phyloP scores from a whole-genome alignment of 805 yeast genomes.

The Zygosaccharomyces kombuchaensis region DNA sequence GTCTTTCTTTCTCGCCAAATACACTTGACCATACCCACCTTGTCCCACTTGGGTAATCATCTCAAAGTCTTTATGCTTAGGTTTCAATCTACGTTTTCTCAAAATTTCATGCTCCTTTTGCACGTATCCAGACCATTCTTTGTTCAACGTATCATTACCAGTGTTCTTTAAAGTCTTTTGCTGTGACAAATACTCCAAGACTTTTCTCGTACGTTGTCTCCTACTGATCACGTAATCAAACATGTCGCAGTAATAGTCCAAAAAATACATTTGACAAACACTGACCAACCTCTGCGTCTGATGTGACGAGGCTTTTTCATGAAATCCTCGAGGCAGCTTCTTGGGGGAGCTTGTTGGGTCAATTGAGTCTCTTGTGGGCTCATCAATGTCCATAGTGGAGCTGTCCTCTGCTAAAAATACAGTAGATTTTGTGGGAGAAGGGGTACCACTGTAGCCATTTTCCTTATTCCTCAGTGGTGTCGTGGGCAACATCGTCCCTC shows the following conservation, averaged over 20 bases:
- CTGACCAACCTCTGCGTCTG: conserved; percentile 83
- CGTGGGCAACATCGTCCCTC: conserved; percentile 14
- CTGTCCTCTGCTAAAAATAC: conserved; percentile 26
- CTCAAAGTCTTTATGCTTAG: conserved; percentile 91
- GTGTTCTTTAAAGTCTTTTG: conserved; percentile 27
- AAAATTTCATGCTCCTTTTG: conserved; percentile 81
- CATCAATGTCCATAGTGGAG: conserved; percentile 36
- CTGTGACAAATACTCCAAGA: conserved; percentile 49
- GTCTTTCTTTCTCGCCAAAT: conserved; percentile 87
- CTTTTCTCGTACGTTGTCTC: conserved; percentile 73
- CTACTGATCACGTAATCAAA: conserved; percentile 87
- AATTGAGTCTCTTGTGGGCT: conserved; percentile 20
- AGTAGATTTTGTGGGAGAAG: conserved; percentile 32
- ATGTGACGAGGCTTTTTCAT: conserved; percentile 56
- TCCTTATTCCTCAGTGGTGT: conserved; percentile 19
- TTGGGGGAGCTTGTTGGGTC: conserved; percentile 35
- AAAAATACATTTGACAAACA: conserved; percentile 88
- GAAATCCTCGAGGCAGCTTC: conserved; percentile 44
- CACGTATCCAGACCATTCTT: conserved; percentile 70
- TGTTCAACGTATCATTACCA: conserved; percentile 41
- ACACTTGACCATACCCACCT: conserved; percentile 99
- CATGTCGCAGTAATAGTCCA: conserved; percentile 94
- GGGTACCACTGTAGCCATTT: conserved; percentile 20
- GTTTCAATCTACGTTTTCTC: conserved; percentile 85
- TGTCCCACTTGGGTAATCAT: conserved; percentile 98